Evolutionary conservation across 116 monocot genomes (phyloP).

Genomic region (Posidonia oceanica): DNA sequence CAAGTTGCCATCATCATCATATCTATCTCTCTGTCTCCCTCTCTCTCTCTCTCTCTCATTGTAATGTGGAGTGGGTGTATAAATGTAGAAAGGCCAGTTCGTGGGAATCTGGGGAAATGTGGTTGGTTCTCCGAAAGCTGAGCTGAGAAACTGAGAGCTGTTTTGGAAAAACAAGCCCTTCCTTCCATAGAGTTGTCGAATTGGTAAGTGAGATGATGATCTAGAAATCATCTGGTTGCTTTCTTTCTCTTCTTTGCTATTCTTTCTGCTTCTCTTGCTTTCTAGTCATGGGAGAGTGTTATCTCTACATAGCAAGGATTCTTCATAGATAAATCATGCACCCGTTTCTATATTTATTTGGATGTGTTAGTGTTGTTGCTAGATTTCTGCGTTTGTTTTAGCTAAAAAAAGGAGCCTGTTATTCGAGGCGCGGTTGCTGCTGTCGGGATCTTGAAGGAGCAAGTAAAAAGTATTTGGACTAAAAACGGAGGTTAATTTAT

Average conservation of each 20-base stretch:
- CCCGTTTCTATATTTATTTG: not conserved
- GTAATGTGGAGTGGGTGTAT: not conserved
- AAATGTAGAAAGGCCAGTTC: constrained; percentile 7
- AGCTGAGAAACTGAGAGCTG: constrained; percentile 6
- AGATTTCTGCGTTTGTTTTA: not conserved
- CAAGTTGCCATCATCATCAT: not conserved
- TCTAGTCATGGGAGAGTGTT: not conserved
- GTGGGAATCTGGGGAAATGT: constrained; percentile 7
- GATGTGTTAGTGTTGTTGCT: not conserved
- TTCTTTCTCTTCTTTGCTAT: not conserved
- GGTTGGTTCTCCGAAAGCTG: constrained; percentile 1
- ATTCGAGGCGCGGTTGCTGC: not conserved
- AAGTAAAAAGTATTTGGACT: too few relatives aligned
- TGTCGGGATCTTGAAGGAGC: not conserved
- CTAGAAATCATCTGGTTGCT: too few relatives aligned
- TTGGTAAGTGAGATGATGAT: constrained; percentile 5
- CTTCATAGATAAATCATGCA: constrained; percentile 2
- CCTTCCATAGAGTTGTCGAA: not conserved
- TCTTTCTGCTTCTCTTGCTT: constrained; percentile 4
- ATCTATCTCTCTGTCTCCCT: not conserved
- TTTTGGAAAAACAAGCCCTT: constrained; percentile 9
- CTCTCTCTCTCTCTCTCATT: not conserved
- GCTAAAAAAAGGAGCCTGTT: not conserved
- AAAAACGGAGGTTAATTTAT: too few relatives aligned
- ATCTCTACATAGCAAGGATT: constrained; percentile 6